These are phyloP conservation scores for Helichrysum umbraculigerum DNA, from an alignment of 129 eudicot species.

Conservation along the genomic window DNA sequence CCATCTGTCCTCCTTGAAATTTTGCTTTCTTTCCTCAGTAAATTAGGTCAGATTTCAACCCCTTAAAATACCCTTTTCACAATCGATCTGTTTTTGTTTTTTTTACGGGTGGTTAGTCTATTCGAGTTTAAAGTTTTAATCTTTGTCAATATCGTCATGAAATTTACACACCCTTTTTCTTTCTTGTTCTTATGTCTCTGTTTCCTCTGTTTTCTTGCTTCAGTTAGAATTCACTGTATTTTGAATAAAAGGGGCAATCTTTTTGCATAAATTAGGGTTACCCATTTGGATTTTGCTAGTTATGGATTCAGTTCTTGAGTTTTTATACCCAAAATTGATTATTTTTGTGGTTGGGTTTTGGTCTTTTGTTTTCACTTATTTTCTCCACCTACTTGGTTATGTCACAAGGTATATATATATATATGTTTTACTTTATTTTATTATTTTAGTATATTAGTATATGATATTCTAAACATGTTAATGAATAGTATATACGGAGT, in stretches of 20 bases:
- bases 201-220: conserved; percentile 61
- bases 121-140: conserved; percentile 25
- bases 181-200: conserved; percentile 29
- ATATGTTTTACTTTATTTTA: background rate
- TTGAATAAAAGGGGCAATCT: conserved; percentile 28
- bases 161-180: conserved; percentile 22
- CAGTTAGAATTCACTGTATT: conserved; percentile 36
- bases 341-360: conserved; percentile 35
- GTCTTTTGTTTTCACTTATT: conserved; percentile 39
- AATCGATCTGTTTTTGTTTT: background rate
- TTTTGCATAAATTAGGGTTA: background rate
- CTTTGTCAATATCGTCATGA: conserved; percentile 54
- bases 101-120: conserved; percentile 54
- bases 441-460: background rate
- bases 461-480: background rate
- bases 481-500: background rate
- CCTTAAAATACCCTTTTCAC: conserved; percentile 6
- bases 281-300: conserved; percentile 31
- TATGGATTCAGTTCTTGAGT: conserved; percentile 47
- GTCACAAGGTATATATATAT: conserved; percentile 50
- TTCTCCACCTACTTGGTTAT: conserved; percentile 51
- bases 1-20: conserved; percentile 21
- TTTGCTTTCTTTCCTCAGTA: conserved; percentile 31
- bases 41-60: conserved; percentile 55
- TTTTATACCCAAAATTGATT: conserved; percentile 39